These are phyloP conservation scores for Phytophthora nicotianae DNA, from an alignment of 352 stramenopile genomes.

Conservation along the genomic window DNA sequence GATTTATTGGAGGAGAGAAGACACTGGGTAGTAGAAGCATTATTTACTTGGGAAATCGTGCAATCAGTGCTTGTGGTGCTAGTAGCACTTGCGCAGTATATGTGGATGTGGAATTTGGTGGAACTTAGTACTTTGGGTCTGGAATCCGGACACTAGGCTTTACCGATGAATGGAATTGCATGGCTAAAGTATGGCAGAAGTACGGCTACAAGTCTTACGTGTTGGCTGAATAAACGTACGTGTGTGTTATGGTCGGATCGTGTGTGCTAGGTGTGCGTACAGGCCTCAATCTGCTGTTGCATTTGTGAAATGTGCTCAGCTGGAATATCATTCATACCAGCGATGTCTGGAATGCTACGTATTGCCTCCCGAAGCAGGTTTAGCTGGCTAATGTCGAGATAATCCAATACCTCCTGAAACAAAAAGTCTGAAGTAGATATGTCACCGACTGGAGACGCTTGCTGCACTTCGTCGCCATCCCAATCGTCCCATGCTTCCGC, in stretches of 20 bases:
- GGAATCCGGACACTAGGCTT: slow-evolving; percentile 17
- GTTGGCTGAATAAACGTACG: slow-evolving; percentile 7
- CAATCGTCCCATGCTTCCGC: slow-evolving; percentile 45
- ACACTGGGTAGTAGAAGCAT: slow-evolving; percentile 9
- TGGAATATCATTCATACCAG: slow-evolving; percentile 1
- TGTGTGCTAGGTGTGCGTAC: not conserved
- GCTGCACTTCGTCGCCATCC: slow-evolving; percentile 34
- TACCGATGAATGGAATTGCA: no score
- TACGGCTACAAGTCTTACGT: no score
- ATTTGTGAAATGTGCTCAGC: slow-evolving; percentile 20
- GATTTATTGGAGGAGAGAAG: not conserved
- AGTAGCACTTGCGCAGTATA: slow-evolving; percentile 23
- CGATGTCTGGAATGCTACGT: not conserved
- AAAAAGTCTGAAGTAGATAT: slow-evolving; percentile 1
- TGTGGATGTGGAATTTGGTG: slow-evolving; percentile 34
- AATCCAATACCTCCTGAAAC: slow-evolving; percentile 20
- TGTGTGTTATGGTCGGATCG: not conserved
- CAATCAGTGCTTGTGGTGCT: slow-evolving; percentile 23
- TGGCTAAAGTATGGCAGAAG: not conserved
- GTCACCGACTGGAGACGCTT: slow-evolving; percentile 11
- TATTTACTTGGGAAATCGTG: slow-evolving; percentile 17
- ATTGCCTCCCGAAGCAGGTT: slow-evolving; percentile 5
- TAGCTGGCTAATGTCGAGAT: slow-evolving; percentile 8
- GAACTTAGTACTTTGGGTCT: slow-evolving; percentile 21
- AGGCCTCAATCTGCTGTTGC: slow-evolving; percentile 28